Conservation (phyloP, 2,329 filamentous ascomycete genomes). For the Coniella lustricola region DNA sequence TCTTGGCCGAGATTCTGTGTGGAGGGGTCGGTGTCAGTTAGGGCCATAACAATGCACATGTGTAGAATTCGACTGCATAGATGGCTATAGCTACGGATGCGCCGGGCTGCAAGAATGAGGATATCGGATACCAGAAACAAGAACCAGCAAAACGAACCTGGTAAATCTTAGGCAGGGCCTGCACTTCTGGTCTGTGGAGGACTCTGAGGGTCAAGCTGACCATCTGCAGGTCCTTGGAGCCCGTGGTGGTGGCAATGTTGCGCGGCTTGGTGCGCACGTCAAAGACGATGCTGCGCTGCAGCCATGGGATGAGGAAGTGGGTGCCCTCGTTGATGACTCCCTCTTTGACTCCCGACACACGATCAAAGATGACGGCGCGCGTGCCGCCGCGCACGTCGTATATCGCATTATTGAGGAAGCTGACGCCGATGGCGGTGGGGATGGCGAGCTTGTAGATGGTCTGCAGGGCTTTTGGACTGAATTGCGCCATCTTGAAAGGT, state of each 20-base stretch:
- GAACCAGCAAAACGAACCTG: constrained; percentile 56
- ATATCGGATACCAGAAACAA: background rate
- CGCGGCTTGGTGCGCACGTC: constrained; percentile 96
- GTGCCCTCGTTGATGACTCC: constrained; percentile 90
- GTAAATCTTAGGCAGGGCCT: constrained; percentile 93
- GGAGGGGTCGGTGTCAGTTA: too few relatives aligned
- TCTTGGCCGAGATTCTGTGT: constrained; percentile 98
- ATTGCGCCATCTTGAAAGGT: constrained; percentile 41
- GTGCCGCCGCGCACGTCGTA: constrained; percentile 97
- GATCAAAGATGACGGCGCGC: constrained; percentile 96
- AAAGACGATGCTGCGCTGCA: constrained; percentile 90
- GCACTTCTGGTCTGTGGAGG: constrained; percentile 87
- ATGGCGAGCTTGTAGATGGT: constrained; percentile 61
- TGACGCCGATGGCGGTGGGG: constrained; percentile 62
- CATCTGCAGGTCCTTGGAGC: constrained; percentile 99
- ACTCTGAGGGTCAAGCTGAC: constrained; percentile 96
- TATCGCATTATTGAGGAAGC: constrained; percentile 68
- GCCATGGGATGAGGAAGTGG: constrained; percentile 91
- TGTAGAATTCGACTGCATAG: too few relatives aligned
- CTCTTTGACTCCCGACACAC: constrained; percentile 86
- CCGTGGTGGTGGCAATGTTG: constrained; percentile 95
- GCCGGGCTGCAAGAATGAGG: background rate
- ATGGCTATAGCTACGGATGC: background rate
- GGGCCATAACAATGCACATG: too few relatives aligned
- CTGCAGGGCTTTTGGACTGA: constrained; percentile 14